Evolutionary conservation across 352 stramenopile species (phyloP), one percentile per base, ranked within the genome.

Genomic region (Halophytophthora polymorphica): DNA sequence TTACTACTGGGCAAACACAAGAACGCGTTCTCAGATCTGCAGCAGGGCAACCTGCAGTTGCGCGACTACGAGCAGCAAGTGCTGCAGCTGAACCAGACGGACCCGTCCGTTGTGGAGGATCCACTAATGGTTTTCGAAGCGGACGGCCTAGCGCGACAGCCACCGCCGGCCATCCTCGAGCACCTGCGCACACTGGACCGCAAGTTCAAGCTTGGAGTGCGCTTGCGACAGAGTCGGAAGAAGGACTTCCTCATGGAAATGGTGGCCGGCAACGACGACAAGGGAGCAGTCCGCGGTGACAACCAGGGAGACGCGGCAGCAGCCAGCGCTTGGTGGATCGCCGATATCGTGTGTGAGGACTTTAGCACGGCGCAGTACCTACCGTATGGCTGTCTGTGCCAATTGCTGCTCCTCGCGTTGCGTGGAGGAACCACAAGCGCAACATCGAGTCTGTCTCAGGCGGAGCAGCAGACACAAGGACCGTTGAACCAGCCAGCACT

Each of bases 211-310:
- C 76, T 95, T 10, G 84, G 84, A 11, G 75, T 81, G 35, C 80
- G 84, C 21, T 69, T 95, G 53, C 84, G 84, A 2, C 78, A 93
- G 50, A 88, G 76, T 40, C 73, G 84, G 31, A 72, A 68, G 34
- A 84, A 75, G 17, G 84, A 93, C 42, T 95, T 95, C 37, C 51
- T 95, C 1, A 95, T 92, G 79, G 81, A 93, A 41, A 95, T 95
- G 84, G 82, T 95, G 19, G 55, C 77, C 10, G 76, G 61, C 36
- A 65, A 72, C 34, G 49, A 83, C 52, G 69, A 74, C 38, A 64
- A 64, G 50, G 54, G 37, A 12, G 44, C 48, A 38, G 51, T 38
- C 8, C 55, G 51, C n/a, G 51, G 54, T 23, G 37, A 22, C 10
- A 62, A 50, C 3, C 35, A 36, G 19, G 50, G 39, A 19, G 33